phyloP scores from a whole-genome alignment of 768 basidiomycete genomes.

The Tubosaeta sp. region DNA sequence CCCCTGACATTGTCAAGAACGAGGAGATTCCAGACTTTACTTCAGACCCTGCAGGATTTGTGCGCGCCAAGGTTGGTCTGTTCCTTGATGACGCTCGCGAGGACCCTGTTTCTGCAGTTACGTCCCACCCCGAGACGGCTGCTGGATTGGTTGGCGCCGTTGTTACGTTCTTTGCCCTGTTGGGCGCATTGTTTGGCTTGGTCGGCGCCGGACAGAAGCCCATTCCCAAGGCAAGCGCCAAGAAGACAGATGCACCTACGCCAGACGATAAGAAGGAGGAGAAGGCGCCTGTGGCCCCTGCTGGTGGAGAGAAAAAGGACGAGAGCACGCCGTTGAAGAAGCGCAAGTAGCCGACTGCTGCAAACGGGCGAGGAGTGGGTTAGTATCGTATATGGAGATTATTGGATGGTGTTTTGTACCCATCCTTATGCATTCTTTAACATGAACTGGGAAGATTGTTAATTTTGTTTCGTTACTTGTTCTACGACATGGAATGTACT shows the following conservation, averaged over 20 bases:
- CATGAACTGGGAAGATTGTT: neutral
- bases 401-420: constrained; percentile 3
- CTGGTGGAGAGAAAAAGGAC: constrained; percentile 71
- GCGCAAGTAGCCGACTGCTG: constrained; percentile 51
- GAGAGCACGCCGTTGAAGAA: constrained; percentile 69
- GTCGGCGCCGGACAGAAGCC: constrained; percentile 72
- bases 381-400: constrained; percentile 10
- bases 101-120: constrained; percentile 80
- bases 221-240: constrained; percentile 59
- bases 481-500: constrained; percentile 21
- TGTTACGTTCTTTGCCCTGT: constrained; percentile 80
- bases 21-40: constrained; percentile 49
- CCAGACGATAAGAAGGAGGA: constrained; percentile 66
- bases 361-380: constrained; percentile 2
- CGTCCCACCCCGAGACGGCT: constrained; percentile 84
- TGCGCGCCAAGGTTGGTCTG: constrained; percentile 69
- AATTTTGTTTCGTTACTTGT: constrained; percentile 1
- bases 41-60: constrained; percentile 73
- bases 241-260: constrained; percentile 70
- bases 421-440: constrained; percentile 9
- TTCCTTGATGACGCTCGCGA: constrained; percentile 77
- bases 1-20: constrained; percentile 44
- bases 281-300: constrained; percentile 62
- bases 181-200: constrained; percentile 75
- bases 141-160: constrained; percentile 68